Evolutionary conservation across 2,329 filamentous ascomycete genomes (phyloP).

Genomic region (Dactylonectria macrodidyma): DNA sequence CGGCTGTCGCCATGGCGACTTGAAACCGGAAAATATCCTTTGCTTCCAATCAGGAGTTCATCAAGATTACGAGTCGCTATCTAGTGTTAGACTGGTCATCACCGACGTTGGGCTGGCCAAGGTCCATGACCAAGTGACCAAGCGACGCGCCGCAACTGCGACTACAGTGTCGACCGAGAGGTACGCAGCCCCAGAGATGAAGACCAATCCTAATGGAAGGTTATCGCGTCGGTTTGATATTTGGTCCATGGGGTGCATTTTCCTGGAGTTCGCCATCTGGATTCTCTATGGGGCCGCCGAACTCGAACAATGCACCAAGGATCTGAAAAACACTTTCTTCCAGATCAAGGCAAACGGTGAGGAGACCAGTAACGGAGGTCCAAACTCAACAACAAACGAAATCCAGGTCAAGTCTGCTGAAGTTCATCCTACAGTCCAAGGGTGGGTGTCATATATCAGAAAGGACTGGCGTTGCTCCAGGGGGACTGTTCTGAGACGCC

Average conservation of each 20-base stretch:
- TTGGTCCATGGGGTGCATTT: constrained; percentile 49
- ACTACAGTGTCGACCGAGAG: not conserved
- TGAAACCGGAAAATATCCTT: constrained; percentile 45
- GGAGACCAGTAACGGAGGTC: too few species aligned
- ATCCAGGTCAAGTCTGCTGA: not conserved
- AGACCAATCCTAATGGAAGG: not conserved
- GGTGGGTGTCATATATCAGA: constrained; percentile 16
- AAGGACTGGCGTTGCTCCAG: constrained; percentile 19
- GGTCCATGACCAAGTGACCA: constrained; percentile 8
- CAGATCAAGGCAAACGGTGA: not conserved
- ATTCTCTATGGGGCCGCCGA: constrained; percentile 23
- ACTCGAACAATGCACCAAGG: not conserved
- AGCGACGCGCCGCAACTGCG: not conserved
- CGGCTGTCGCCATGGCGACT: constrained; percentile 24
- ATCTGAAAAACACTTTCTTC: constrained; percentile 4
- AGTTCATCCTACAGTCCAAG: constrained; percentile 7
- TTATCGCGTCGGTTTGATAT: constrained; percentile 45
- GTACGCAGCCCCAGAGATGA: constrained; percentile 23
- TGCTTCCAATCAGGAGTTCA: constrained; percentile 9
- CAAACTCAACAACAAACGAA: not conserved
- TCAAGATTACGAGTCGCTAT: not conserved
- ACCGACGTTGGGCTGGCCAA: constrained; percentile 22
- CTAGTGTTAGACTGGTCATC: constrained; percentile 18
- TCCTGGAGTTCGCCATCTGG: constrained; percentile 48
- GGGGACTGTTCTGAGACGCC: constrained; percentile 5